Evolutionary conservation across 2,329 filamentous ascomycete species (phyloP), one percentile per base, ranked within the genome.

Genomic region (Didymella glomerata): DNA sequence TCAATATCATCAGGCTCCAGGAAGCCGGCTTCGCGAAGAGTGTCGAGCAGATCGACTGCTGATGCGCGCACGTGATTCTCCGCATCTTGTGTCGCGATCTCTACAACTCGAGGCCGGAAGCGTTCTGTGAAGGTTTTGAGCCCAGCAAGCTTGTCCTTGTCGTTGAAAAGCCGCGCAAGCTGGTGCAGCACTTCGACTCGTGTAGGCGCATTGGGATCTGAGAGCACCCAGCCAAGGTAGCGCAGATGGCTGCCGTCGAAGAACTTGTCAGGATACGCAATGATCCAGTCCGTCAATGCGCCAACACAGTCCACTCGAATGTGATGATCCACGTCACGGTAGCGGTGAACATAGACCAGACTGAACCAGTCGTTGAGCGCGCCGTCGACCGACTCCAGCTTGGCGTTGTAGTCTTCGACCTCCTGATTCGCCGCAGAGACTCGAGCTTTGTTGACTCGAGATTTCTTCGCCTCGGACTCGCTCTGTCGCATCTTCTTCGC

Each of bases 211-310:
- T 88, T 84, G 3, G 88, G 85, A 74, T 99, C 95, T 4, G 93
- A 97, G 28, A 99, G 83, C 72, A 97, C 89, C 95, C 95, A 99
- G 51, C 95, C 95, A 6, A 99, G 83, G 71, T 99, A 99, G 61
- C 95, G 89, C 49, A 99, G 82, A 78, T 97, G 97, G 67, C 90
- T 85, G 1, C 92, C 92, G 65, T 97, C 91, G 76, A 97, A 92
- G 78, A 97, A 99, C 45, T 91, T 85, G 46, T 92, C 92, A 2
- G 93, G 92, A 50, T 97, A 87, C 11, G 86, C 86, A 74, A 88
- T 85, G 67, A 98, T 96, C 95, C 95, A 99, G 40, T 88, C 85
- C 27, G 93, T 93, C 9, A 99, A 83, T 14, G 92, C 92, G 63
- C 90, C 88, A 24, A 96, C 89, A 72, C 94, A 97, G 71, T 97